Base-by-base conservation (phyloP, 495 filamentous ascomycete genomes). In the Xylaria acuta region DNA sequence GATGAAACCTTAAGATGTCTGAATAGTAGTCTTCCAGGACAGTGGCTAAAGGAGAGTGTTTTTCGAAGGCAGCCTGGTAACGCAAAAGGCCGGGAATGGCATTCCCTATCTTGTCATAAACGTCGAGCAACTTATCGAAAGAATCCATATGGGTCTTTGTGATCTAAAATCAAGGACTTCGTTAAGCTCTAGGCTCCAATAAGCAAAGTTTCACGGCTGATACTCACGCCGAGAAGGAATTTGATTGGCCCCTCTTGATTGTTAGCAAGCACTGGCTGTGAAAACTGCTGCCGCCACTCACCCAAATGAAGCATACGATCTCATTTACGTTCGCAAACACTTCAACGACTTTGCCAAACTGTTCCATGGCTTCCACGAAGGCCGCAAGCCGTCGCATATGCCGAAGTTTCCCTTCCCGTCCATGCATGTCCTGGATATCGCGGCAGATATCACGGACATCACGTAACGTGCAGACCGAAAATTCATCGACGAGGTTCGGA, bases 1-100 rank as follows among this genome's bases (percentile, higher is more conserved):
- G 62, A 45, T 64, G 38, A 47, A 64, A 64, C 9, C 0, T 22
- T 11, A 64, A 64, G 22, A 64, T 64, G 62, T 64, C 62, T 3
- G 36, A 7, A 64, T 64, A 64, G 25, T 64, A 64, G 40, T 64
- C 62, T 47, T 64, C 62, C 5, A 64, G 62, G 34, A 64, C 62
- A 64, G 62, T 64, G 5, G 22, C 38, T 43, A 64, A 11, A 47
- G 62, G 36, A 30, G 62, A 18, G n/a, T 64, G 25, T 9, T 64
- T 47, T 32, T 64, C 62, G 11, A 64, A 64, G 14, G 16, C 22
- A 5, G 62, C 14, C n/a, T 45, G 40, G 22, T 64, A 64, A 20
- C 14, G 62, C 1, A 32, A 5, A 64, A 64, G 62, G 5, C 62
- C 62, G 12, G 62, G 62, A 40, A 64, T 43, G 14, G 62, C 62